Evolutionary conservation across 2,329 filamentous ascomycete species (phyloP), one percentile per base, ranked within the genome.

Genomic region (Penicillium sp.): DNA sequence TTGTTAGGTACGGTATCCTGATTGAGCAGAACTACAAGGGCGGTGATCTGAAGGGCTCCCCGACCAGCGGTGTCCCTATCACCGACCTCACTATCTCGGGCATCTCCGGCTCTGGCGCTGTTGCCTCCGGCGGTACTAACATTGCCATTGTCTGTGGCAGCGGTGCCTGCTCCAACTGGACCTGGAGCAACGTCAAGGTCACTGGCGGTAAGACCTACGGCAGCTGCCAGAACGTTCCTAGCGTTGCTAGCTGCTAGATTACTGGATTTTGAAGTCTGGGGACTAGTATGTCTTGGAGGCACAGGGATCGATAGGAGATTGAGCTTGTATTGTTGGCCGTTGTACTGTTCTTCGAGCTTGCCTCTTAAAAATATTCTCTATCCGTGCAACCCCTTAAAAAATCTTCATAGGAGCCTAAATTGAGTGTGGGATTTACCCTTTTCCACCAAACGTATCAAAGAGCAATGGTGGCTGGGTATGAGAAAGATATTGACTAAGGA

Each of bases 111-210:
- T 63, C 65, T 7, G 75, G 71, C 2, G 55, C 60, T 31, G 73
- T 69, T 37, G 70, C 66, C 37, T 77, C 72, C 1, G 72, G 70
- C 5, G 61, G 60, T 6, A 58, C 62, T 22, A 54, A 81, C 53
- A 70, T 84, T 63, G 82, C 82, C 66, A 82, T 86, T 56, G 78
- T 85, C 14, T 87, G 85, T 62, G 84, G 79, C 16, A 72, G 69
- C 40, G 82, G 80, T 33, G 75, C 76, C 56, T 84, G 82, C 72
- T 77, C 74, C 5, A 47, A 65, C 60, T 71, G 69, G 81, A 82
- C 77, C 19, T 86, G 82, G 81, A 75, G 69, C 14, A 77, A 73
- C 50, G 79, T 83, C 60, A 70, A 61, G 41, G 74, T 86, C 40
- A 82, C 81, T 22, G 84, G 84, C 41, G 84, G 84, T 51, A 77